Conservation (phyloP, 192 early-diverging fungal genomes). For the Coemansia sp. region DNA sequence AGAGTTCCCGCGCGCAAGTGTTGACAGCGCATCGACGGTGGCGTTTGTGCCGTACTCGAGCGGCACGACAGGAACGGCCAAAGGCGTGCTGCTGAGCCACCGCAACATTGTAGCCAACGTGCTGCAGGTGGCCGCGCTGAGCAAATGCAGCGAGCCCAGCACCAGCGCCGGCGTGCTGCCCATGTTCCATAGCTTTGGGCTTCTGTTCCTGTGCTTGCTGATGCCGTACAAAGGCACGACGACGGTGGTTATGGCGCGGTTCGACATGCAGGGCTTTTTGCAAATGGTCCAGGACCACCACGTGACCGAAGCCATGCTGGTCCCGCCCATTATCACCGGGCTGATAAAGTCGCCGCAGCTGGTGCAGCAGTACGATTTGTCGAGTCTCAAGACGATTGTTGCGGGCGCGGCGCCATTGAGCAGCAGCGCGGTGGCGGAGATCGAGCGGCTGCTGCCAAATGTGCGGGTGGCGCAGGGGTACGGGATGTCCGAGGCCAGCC, state of each 20-base stretch:
- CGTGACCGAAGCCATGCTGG: constrained; percentile 61
- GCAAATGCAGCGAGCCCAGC: constrained; percentile 56
- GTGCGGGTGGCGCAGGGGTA: constrained; percentile 56
- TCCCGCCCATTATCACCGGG: constrained; percentile 63
- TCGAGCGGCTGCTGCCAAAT: constrained; percentile 13
- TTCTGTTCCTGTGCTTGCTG: constrained; percentile 24
- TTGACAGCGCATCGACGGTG: not conserved
- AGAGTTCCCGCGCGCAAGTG: not conserved
- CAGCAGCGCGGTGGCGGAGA: not conserved
- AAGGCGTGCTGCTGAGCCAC: constrained; percentile 69
- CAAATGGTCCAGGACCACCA: constrained; percentile 60
- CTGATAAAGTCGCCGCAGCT: constrained; percentile 70
- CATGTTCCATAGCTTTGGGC: constrained; percentile 63
- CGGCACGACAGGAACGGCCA: constrained; percentile 67
- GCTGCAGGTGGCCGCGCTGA: constrained; percentile 38
- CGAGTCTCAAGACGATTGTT: not conserved
- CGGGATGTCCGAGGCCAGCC: constrained; percentile 58
- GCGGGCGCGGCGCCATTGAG: constrained; percentile 74
- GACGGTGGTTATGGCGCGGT: constrained; percentile 70
- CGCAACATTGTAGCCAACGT: constrained; percentile 63
- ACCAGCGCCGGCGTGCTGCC: constrained; percentile 54
- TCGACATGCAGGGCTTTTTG: constrained; percentile 62
- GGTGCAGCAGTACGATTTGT: constrained; percentile 1
- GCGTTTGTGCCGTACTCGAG: constrained; percentile 67
- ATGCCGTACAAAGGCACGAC: constrained; percentile 19